A percentile compares a stretch with the other conserved stretches of the same genome.
Conservation (phyloP, 75 land plant species). For the Isoetes taiwanensis region DNA sequence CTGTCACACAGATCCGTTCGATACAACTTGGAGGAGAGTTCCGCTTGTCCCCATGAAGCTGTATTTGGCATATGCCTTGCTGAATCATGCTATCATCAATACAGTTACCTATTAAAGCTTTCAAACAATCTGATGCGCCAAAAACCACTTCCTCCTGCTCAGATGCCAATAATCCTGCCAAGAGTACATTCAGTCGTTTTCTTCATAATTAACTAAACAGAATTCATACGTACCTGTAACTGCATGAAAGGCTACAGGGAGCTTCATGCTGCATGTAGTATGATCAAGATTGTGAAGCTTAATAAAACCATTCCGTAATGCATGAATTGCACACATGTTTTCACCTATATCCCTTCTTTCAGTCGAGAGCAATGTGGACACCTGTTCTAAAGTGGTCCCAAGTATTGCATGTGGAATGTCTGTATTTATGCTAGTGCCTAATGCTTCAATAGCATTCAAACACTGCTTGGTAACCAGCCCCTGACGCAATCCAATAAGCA, state of each 20-base stretch:
- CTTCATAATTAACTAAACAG: background rate
- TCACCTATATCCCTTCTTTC: conserved; percentile 59
- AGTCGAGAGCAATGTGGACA: conserved; percentile 29
- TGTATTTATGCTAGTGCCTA: conserved; percentile 23
- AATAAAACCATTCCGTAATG: conserved; percentile 44
- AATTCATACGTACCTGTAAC: conserved; percentile 44
- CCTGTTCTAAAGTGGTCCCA: conserved; percentile 43
- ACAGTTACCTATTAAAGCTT: conserved; percentile 41
- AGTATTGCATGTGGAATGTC: conserved; percentile 40
- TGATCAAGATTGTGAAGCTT: conserved; percentile 46
- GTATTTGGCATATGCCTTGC: conserved; percentile 44
- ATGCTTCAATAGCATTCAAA: conserved; percentile 40
- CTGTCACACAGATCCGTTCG: conserved; percentile 60
- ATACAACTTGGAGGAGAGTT: conserved; percentile 52
- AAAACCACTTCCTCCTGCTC: conserved; percentile 75
- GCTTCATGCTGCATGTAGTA: conserved; percentile 40
- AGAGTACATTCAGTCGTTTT: background rate
- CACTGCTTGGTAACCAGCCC: conserved; percentile 53
- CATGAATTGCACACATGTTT: conserved; percentile 48
- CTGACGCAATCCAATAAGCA: conserved; percentile 47
- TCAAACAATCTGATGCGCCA: conserved; percentile 59
- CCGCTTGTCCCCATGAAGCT: conserved; percentile 6
- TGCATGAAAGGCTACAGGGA: conserved; percentile 54
- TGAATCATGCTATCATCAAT: conserved; percentile 61
- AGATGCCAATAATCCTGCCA: conserved; percentile 54